Percentiles rank a stretch among this genome's conserved stretches.
Evolutionary conservation across 164 flowering plant species (phyloP).

Genomic region (Cinnamomum chago): DNA sequence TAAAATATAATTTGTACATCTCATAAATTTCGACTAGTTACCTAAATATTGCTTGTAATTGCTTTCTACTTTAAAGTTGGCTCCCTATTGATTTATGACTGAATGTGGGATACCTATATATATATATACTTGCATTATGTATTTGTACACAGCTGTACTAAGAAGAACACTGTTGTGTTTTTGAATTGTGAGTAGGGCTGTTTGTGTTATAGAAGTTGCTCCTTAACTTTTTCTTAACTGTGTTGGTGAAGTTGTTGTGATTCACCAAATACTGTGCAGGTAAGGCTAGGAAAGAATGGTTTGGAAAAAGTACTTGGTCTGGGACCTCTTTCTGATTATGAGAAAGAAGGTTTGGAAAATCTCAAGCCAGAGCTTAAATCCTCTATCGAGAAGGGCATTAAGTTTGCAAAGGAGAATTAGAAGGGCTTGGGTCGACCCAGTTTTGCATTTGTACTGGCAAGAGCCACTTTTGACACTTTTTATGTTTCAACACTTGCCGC

Average conservation of each 20-base stretch:
- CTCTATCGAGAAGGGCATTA: slow-evolving; percentile 91
- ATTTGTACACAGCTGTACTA: no score
- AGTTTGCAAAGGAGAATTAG: slow-evolving; percentile 53
- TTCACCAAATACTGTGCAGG: slow-evolving; percentile 39
- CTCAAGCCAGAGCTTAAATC: slow-evolving; percentile 71
- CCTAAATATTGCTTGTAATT: no score
- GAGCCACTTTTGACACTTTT: neutral
- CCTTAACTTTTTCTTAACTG: no score
- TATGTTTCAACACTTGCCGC: neutral
- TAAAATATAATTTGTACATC: no score
- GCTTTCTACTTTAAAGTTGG: no score
- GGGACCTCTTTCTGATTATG: slow-evolving; percentile 78
- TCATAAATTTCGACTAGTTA: no score
- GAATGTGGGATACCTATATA: no score
- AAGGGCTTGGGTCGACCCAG: neutral
- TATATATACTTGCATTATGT: no score
- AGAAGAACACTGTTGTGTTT: no score
- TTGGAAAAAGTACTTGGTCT: slow-evolving; percentile 82
- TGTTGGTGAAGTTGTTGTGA: neutral
- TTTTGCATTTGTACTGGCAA: slow-evolving; percentile 5
- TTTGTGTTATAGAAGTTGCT: no score
- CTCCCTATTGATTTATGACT: no score
- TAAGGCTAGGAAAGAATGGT: slow-evolving; percentile 91
- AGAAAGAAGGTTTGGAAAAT: slow-evolving; percentile 68
- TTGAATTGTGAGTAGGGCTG: no score